Base-by-base conservation (phyloP, 139 green algal species). In the Closterium sp. region DNA sequence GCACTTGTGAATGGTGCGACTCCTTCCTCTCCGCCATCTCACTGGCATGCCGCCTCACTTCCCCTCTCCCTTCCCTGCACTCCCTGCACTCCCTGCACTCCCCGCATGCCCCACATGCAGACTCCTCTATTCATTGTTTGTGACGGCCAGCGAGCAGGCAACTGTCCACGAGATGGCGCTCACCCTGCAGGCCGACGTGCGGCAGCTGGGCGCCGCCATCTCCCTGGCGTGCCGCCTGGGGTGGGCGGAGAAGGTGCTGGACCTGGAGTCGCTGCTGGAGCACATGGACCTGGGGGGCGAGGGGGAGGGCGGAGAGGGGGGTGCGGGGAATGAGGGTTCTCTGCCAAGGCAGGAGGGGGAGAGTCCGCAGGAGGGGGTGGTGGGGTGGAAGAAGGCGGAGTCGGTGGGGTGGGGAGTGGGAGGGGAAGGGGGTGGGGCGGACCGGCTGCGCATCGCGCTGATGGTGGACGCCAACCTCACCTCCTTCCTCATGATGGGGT, bases 401-500 rank as follows among this genome's bases (percentile, higher is more conserved):
- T 32, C n/a, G 28, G 83, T 32, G n/a, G 83, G 28, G 34, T 33
- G 3, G 91, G 69, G 1, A n/a, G n/a, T n/a, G 16, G 64, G 64
- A 83, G 64, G 83, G 30, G 83, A 33, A 23, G 28, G 83, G 8
- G 34, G 23, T 1, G 91, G 69, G 2, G 90, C 94, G 64, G 95
- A 95, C 0, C 8, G 69, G 31, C 19, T 90, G 35, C 85, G 91
- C 12, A 83, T 98, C 3, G 97, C 97, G 8, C 93, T 99, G 34
- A 95, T 99, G 31, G 95, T 99, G 88, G 97, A 99, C 93, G 95
- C 96, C 2, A 97, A 98, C 91, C 96, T 97, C 33, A 98, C 97
- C 0, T 96, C 94, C 2, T 98, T 96, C 94, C 94, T 98, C 8
- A 98, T 98, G 97, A 98, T 98, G 97, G 97, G 97, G 2, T 96